Conservation (phyloP, 371 early-diverging fungal genomes). For the Actinomortierella wolfii region DNA sequence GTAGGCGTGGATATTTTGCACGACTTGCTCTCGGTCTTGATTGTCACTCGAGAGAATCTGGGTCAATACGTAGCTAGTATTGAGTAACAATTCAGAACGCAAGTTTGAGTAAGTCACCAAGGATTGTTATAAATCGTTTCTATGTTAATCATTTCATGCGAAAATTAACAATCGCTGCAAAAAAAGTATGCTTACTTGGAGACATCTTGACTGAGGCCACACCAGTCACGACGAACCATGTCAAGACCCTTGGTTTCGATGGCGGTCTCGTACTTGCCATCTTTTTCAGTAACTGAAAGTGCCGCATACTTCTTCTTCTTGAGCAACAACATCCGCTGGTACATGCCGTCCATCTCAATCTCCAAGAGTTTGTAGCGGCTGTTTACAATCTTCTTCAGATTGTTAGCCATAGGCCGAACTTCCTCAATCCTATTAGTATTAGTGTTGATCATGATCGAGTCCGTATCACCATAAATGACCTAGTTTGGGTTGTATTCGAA, state of each 20-base stretch:
- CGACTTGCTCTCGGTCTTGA: conserved; percentile 74
- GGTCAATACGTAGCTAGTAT: conserved; percentile 68
- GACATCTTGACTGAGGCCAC: conserved; percentile 89
- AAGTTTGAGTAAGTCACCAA: too few species aligned
- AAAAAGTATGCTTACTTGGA: conserved; percentile 62
- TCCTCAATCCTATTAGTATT: conserved; percentile 74
- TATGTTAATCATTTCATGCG: background rate
- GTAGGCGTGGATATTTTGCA: conserved; percentile 79
- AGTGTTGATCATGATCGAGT: conserved; percentile 99
- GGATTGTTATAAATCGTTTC: too few species aligned
- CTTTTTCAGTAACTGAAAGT: conserved; percentile 67
- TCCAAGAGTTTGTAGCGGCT: conserved; percentile 91
- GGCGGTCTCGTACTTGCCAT: conserved; percentile 62
- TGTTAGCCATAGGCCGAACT: conserved; percentile 82
- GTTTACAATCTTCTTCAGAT: conserved; percentile 89
- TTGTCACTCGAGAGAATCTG: conserved; percentile 72
- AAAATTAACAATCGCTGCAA: conserved; percentile 7
- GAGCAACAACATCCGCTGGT: conserved; percentile 92
- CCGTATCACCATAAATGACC: conserved; percentile 99
- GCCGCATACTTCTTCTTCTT: conserved; percentile 99
- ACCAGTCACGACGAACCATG: conserved; percentile 98
- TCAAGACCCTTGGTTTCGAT: conserved; percentile 99
- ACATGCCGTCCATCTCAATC: conserved; percentile 98
- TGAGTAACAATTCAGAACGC: background rate
- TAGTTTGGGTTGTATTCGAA: conserved; percentile 20